phyloP scores from a whole-genome alignment of 2,329 filamentous ascomycete species.

The Pseudopyrenochaeta lycopersici region DNA sequence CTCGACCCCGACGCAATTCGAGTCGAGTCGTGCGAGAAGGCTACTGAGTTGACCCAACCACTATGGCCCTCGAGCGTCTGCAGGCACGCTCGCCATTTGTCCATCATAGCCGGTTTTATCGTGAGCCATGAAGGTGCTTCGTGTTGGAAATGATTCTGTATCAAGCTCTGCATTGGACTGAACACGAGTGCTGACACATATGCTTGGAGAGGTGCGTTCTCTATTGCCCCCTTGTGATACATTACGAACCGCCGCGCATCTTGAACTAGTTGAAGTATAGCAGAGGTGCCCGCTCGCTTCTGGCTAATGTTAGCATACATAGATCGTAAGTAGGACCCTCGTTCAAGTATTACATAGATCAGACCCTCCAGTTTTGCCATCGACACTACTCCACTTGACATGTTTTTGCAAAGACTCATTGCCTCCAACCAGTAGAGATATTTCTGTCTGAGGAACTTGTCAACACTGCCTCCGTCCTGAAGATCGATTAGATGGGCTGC shows the following conservation, averaged over 20 bases:
- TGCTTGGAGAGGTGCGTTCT: conserved; percentile 25
- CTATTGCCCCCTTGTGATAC: background rate
- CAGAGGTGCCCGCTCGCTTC: no score
- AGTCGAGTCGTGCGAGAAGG: no score
- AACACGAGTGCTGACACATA: conserved; percentile 34
- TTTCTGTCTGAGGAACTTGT: conserved; percentile 4
- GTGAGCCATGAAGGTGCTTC: conserved; percentile 24
- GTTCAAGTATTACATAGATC: no score
- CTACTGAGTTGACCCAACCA: no score
- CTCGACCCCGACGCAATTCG: no score
- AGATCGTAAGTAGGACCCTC: background rate
- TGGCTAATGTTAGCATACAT: background rate
- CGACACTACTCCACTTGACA: conserved; percentile 5
- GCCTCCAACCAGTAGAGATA: no score
- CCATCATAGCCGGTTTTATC: conserved; percentile 15
- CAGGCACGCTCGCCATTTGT: conserved; percentile 10
- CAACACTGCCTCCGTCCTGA: background rate
- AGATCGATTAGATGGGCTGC: no score
- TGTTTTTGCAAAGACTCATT: conserved; percentile 7
- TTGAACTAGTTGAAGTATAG: background rate
- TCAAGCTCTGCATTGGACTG: conserved; percentile 24
- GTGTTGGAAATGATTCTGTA: conserved; percentile 18
- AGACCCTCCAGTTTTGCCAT: conserved; percentile 1
- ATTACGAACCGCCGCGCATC: background rate
- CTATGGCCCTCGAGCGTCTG: no score